Evolutionary conservation across 768 basidiomycete genomes (phyloP).

Genomic region (Trametes cinnabarina): DNA sequence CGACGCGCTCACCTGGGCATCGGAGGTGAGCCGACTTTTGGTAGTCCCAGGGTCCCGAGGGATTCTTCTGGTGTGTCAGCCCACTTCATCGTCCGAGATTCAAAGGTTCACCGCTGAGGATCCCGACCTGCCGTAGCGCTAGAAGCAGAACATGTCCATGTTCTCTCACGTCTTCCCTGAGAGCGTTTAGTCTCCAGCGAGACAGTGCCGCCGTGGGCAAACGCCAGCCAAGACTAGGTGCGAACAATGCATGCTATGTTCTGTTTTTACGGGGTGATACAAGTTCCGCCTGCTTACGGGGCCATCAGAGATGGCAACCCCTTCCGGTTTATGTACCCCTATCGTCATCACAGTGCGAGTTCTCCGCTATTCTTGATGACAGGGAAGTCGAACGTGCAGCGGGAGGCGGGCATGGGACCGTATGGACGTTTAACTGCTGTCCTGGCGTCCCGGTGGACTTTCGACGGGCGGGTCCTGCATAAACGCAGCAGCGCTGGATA

Average conservation of each 20-base stretch:
- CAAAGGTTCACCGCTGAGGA: constrained; percentile 6
- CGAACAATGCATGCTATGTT: no score
- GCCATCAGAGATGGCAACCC: background rate
- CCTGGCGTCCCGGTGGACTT: background rate
- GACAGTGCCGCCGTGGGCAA: background rate
- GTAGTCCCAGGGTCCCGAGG: background rate
- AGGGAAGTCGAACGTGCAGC: background rate
- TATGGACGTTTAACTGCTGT: background rate
- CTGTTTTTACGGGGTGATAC: no score
- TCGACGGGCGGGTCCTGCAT: constrained; percentile 4
- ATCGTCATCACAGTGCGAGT: constrained; percentile 2
- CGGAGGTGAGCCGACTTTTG: background rate
- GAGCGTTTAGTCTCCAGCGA: background rate
- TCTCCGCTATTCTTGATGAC: background rate
- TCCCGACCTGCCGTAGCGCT: background rate
- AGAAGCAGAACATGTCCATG: background rate
- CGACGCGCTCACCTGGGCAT: background rate
- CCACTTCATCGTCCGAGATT: constrained; percentile 2
- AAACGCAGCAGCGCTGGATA: background rate
- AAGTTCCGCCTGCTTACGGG: background rate
- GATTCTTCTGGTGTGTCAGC: constrained; percentile 1
- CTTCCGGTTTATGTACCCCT: background rate
- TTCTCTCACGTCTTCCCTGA: background rate
- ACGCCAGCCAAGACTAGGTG: background rate
- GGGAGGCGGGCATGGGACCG: background rate